phyloP scores from a whole-genome alignment of 306 rosid genomes.

The Glycine soja region DNA sequence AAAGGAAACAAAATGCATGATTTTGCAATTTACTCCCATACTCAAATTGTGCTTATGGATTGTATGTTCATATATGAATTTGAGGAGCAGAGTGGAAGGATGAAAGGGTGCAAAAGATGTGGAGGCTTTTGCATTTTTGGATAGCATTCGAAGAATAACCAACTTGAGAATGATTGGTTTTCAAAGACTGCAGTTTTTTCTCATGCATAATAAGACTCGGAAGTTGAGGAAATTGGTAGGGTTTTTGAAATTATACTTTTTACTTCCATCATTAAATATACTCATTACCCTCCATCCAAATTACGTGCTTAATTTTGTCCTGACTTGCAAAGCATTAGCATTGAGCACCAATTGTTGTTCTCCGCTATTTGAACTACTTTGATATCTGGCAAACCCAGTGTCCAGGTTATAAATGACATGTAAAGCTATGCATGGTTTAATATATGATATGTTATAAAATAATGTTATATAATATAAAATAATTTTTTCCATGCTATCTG shows the following conservation, averaged over 20 bases:
- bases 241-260: conserved; percentile 6
- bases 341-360: background rate
- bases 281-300: conserved; percentile 5
- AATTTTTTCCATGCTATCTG: conserved; percentile 19
- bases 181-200: conserved; percentile 20
- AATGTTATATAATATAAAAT: background rate
- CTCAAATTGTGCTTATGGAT: conserved; percentile 29
- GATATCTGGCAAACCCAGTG: conserved; percentile 24
- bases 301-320: conserved; percentile 1
- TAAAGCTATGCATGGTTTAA: conserved; percentile 12
- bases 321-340: conserved; percentile 30
- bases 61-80: conserved; percentile 32
- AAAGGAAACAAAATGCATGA: conserved; percentile 31
- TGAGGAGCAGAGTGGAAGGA: conserved; percentile 34
- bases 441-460: background rate
- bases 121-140: conserved; percentile 30
- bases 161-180: conserved; percentile 8
- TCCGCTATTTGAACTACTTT: background rate
- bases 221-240: conserved; percentile 9
- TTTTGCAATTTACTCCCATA: conserved; percentile 20
- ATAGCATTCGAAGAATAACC: conserved; percentile 37
- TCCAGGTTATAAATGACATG: conserved; percentile 41
- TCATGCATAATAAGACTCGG: background rate
- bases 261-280: background rate
- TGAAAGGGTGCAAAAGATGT: background rate